A percentile compares a stretch with the other conserved stretches of the same genome.
phyloP scores from a whole-genome alignment of 768 basidiomycete genomes.

The Agrocybe pediades region DNA sequence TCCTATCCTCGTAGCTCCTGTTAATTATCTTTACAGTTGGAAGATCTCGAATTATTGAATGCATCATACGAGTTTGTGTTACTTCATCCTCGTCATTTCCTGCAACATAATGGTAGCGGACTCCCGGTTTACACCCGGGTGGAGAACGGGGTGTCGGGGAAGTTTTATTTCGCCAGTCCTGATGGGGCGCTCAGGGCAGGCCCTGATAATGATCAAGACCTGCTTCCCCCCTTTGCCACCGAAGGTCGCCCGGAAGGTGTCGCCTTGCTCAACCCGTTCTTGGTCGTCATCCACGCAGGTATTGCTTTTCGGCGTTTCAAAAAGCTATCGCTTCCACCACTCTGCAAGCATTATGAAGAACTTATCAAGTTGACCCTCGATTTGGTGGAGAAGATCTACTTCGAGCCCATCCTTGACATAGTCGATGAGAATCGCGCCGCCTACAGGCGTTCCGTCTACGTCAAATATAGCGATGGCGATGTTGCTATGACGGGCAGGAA shows the following conservation, averaged over 20 bases:
- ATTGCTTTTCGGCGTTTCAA: constrained; percentile 7
- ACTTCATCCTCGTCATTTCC: constrained; percentile 5
- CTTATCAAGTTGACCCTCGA: constrained; percentile 12
- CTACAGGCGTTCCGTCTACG: background rate
- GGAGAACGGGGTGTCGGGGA: background rate
- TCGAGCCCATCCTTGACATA: background rate
- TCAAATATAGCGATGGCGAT: background rate
- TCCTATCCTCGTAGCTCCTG: background rate
- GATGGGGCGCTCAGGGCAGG: constrained; percentile 7
- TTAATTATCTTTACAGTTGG: constrained; percentile 3
- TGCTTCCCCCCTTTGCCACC: constrained; percentile 4
- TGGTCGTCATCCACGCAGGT: constrained; percentile 8
- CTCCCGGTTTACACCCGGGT: constrained; percentile 1
- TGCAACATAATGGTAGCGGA: constrained; percentile 5
- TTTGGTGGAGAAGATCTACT: constrained; percentile 11
- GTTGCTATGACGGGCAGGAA: background rate
- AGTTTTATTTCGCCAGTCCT: constrained; percentile 5
- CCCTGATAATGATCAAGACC: background rate
- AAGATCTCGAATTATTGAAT: constrained; percentile 5
- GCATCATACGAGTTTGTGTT: constrained; percentile 12
- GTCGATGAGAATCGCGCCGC: too few species aligned
- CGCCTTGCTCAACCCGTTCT: constrained; percentile 4
- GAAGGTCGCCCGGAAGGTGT: background rate
- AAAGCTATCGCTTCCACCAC: background rate
- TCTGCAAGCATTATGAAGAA: background rate